Conservation (phyloP, 495 filamentous ascomycete genomes). For the Niebla homalea region DNA sequence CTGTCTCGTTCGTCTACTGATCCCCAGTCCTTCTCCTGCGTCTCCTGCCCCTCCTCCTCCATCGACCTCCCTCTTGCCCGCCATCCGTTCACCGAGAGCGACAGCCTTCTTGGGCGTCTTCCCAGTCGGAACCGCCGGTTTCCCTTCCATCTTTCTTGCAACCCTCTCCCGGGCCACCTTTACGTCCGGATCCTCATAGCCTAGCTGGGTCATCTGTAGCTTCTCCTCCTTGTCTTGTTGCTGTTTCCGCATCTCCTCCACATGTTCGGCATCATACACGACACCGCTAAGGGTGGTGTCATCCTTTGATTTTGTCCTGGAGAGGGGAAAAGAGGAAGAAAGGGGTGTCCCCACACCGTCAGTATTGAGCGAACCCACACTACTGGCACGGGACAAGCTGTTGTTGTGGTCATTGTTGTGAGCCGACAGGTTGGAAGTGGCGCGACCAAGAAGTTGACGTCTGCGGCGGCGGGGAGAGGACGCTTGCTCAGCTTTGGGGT, state of each 20-base stretch:
- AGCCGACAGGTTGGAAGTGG: slow-evolving; percentile 28
- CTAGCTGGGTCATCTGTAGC: slow-evolving; percentile 38
- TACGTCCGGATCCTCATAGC: slow-evolving; percentile 40
- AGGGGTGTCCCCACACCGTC: slow-evolving; percentile 36
- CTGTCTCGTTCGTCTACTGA: slow-evolving; percentile 28
- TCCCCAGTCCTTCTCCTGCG: slow-evolving; percentile 2
- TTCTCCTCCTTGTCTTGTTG: slow-evolving; percentile 9
- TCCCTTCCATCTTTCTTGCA: slow-evolving; percentile 27
- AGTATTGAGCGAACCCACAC: slow-evolving; percentile 42
- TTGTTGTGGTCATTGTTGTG: slow-evolving; percentile 14
- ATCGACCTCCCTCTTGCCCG: slow-evolving; percentile 21
- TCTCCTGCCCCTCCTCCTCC: neutral
- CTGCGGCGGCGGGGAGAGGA: slow-evolving; percentile 10
- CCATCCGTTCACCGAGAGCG: slow-evolving; percentile 22
- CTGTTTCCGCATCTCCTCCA: slow-evolving; percentile 22
- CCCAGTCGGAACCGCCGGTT: slow-evolving; percentile 18
- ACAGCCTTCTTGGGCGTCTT: slow-evolving; percentile 12
- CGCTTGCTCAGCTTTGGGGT: slow-evolving; percentile 7
- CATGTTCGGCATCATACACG: slow-evolving; percentile 20
- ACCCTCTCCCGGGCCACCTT: slow-evolving; percentile 36
- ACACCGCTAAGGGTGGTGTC: neutral
- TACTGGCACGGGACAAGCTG: slow-evolving; percentile 34
- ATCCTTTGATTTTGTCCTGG: slow-evolving; percentile 5
- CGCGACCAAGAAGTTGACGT: slow-evolving; percentile 33
- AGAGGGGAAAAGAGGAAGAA: slow-evolving; percentile 27